Percentiles rank a stretch among this genome's conserved stretches.
phyloP scores from a whole-genome alignment of 306 rosid genomes.

The Calophaca sinica region DNA sequence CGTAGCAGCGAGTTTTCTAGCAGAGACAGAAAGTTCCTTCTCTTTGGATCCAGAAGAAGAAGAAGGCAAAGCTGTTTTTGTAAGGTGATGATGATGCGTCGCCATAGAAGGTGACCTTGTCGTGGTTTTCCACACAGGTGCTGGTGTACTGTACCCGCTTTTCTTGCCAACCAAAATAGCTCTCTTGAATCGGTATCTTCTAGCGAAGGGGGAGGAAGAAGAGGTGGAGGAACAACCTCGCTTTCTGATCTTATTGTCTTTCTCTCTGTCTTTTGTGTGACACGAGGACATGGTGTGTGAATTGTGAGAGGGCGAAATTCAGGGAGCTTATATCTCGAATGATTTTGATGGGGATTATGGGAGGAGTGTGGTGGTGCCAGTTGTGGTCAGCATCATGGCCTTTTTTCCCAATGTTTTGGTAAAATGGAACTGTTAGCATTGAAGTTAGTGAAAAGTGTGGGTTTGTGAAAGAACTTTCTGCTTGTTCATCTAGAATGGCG shows the following conservation, averaged over 20 bases:
- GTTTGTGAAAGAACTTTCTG: conserved; percentile 62
- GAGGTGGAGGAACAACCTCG: conserved; percentile 51
- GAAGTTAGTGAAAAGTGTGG: conserved; percentile 69
- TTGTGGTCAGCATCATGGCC: conserved; percentile 34
- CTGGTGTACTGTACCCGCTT: conserved; percentile 71
- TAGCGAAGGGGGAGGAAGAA: conserved; percentile 26
- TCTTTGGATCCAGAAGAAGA: conserved; percentile 49
- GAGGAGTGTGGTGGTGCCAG: too few species aligned
- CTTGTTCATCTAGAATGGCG: conserved; percentile 14
- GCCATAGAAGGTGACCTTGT: conserved; percentile 34
- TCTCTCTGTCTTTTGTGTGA: conserved; percentile 27
- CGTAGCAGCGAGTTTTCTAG: conserved; percentile 80
- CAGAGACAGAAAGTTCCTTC: conserved; percentile 64
- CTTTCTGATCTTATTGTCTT: conserved; percentile 56
- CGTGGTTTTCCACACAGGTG: conserved; percentile 71
- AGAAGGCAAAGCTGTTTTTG: conserved; percentile 31
- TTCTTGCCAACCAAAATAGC: conserved; percentile 52
- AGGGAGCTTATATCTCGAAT: conserved; percentile 1
- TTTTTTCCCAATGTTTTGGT: conserved; percentile 45
- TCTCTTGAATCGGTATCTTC: conserved; percentile 52
- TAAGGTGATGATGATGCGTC: conserved; percentile 19
- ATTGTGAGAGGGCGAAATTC: neutral
- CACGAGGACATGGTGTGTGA: conserved; percentile 63
- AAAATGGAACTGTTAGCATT: conserved; percentile 55
- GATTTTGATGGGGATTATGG: conserved; percentile 21